Evolutionary conservation across 257 asterid genomes (phyloP), one percentile per base, ranked within the genome.

Genomic region (Capsicum baccatum): DNA sequence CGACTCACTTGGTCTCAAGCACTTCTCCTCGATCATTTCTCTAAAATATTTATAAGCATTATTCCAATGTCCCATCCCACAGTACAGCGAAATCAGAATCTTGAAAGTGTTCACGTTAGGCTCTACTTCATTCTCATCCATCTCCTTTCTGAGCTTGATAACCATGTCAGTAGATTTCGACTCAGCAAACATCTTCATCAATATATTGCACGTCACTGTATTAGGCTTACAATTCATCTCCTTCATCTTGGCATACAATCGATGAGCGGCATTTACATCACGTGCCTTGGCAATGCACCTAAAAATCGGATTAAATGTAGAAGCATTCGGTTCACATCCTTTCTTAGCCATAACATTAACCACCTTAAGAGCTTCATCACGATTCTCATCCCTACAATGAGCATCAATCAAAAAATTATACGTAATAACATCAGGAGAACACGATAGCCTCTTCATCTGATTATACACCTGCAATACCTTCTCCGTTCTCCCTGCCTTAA

Each of bases 31-130:
- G 0, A 94, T 87, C 98, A 94, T 96, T 91, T 94, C 97, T 67
- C 86, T 90, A 2, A 94, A 91, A 83, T 84, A 93, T 83, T 87
- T 92, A 86, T 93, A 93, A 0, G 97, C 98, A 47, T 93, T 90
- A 85, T 94, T 94, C 98, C 98, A 96, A 64, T 94, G 99, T 79
- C 99, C 98, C 96, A 94, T 93, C 42, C 87, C 84, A 71, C 94
- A 93, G 83, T 90, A 94, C 94, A 94, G 87, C 3, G 93, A 86
- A 21, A 96, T 94, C 81, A 96, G 79, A 83, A 90, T 90, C 91
- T 86, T 90, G 90, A 85, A 96, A 47, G 94, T 93, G 59, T 92
- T 92, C 90, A 92, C 96, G 71, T 92, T 94, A 16, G 97, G 94
- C 91, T 96, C 99, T 11, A 93, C 94, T 86, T 87, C 93, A 82